Evolutionary conservation across 2,329 filamentous ascomycete species (phyloP), one percentile per base, ranked within the genome.

Genomic region (Chaetomiaceae sp.): DNA sequence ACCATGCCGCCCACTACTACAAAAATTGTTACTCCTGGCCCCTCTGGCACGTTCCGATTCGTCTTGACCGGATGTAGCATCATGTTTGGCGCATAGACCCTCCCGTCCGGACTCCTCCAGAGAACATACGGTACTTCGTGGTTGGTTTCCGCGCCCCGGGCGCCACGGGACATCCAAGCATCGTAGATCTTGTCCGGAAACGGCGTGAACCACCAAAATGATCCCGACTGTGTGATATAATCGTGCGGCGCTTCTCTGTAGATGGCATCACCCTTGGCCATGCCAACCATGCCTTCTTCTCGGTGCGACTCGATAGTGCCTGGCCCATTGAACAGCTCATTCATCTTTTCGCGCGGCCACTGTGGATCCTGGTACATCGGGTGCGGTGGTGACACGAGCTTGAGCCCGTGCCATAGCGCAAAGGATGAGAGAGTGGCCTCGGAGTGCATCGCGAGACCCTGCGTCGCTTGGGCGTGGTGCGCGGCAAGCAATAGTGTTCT

Each of bases 1-100:
- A 14, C 33, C 32, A 10, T 25, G 14, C 25, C 48, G 6, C 11
- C 41, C 13, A 45, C 32, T 2, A 13, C 33, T 14, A 25, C 23
- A 7, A 9, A 38, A 1, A 20, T n/a, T 18, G 30, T 1, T 13
- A 33, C 23, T 1, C 40, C 41, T 3, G 40, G 25, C 6, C 41
- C 32, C 10, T 37, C 33, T 16, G 40, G 32, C 13, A 38, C 3
- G 27, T 51, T 51, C 6, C 16, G 32, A 18, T 51, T 51, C 18
- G 48, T 51, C 10, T 51, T 51, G 5, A 51, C 48, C 14, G 48
- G 48, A 32, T 51, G 48, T 18, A 51, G 33, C 41, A 51, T 37
- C 48, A 51, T 51, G 16, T 51, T 51, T n/a, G 48, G 48, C 23
- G 48, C 48, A 23, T 30, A 51, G 3, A 51, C 33, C 16, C 13